Conservation (phyloP, 225 moss, liverwort and hornwort species). For the Bryum argenteum region DNA sequence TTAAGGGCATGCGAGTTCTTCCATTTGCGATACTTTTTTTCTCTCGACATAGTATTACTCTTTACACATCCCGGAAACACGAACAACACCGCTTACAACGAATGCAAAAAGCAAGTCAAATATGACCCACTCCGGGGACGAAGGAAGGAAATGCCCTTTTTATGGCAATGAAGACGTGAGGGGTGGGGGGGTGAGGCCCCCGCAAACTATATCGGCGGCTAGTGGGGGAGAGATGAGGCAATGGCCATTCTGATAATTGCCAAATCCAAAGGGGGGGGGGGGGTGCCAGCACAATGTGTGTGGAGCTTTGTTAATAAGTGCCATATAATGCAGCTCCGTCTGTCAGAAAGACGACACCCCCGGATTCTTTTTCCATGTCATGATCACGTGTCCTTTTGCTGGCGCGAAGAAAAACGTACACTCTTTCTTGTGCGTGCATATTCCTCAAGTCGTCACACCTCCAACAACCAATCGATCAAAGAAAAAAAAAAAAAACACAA, state of each 20-base stretch:
- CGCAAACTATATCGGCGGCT: constrained; percentile 3
- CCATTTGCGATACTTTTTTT: too few relatives aligned
- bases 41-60: too few relatives aligned
- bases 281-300: neutral
- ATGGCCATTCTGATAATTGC: constrained; percentile 20
- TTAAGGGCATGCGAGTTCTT: too few relatives aligned
- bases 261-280: constrained; percentile 15
- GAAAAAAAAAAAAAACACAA: too few relatives aligned
- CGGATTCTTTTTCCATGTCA: neutral
- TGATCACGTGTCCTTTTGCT: constrained; percentile 3
- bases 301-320: constrained; percentile 26
- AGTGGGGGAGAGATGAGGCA: neutral
- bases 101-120: neutral
- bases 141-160: neutral
- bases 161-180: too few relatives aligned
- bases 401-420: neutral
- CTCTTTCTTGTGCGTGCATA: neutral
- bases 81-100: too few relatives aligned
- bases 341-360: constrained; percentile 30
- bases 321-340: constrained; percentile 31
- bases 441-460: constrained; percentile 1
- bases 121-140: neutral
- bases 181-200: neutral
- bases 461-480: neutral
- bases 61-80: too few relatives aligned